Evolutionary conservation across 78 protist species (phyloP).

Genomic region (Neovahlkampfia damariscottae): DNA sequence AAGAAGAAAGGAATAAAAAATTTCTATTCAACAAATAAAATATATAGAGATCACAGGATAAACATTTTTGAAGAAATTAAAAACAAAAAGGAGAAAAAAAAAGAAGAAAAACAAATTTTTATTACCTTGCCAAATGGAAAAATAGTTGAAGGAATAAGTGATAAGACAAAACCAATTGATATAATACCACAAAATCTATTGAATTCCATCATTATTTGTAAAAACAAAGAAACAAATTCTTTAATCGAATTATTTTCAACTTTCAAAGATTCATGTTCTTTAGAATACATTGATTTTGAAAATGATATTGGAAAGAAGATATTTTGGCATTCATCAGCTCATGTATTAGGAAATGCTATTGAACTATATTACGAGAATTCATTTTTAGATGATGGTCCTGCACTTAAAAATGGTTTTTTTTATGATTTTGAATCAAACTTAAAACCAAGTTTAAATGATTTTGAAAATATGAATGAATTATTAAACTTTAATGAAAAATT

Average conservation of each 20-base stretch:
- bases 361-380: slow-evolving; percentile 54
- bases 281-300: slow-evolving; percentile 50
- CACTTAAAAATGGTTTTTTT: slow-evolving; percentile 21
- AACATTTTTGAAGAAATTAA: no score
- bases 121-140: background rate
- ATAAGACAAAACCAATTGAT: background rate
- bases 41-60: no score
- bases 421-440: slow-evolving; percentile 6
- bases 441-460: background rate
- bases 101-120: background rate
- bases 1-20: no score
- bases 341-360: slow-evolving; percentile 87
- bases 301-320: slow-evolving; percentile 68
- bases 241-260: background rate
- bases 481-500: slow-evolving; percentile 49
- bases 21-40: no score
- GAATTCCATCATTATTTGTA: background rate
- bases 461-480: background rate
- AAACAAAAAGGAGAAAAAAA: background rate
- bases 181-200: background rate
- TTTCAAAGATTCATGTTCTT: background rate
- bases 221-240: background rate
- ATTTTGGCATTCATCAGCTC: slow-evolving; percentile 96
- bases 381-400: slow-evolving; percentile 10
- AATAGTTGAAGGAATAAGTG: background rate